Evolutionary conservation across 2,329 filamentous ascomycete genomes (phyloP), one percentile per base, ranked within the genome.

Genomic region (Nakataea oryzae): DNA sequence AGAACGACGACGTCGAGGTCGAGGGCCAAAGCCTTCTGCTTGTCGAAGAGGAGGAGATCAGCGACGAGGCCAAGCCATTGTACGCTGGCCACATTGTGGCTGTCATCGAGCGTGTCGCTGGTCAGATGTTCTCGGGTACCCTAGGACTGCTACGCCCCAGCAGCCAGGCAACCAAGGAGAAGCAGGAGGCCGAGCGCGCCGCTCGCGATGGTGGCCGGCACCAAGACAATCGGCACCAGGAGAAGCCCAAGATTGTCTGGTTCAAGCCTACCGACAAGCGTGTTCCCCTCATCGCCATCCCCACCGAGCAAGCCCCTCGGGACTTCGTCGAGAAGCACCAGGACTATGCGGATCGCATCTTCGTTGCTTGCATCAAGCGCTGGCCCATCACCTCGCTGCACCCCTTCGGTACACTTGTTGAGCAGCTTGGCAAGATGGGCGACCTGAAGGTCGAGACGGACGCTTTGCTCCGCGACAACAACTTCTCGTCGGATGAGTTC

Each of bases 381-480:
- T 99, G 95, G 95, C 95, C 95, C 66, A 99, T 99, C 71, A 99
- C 95, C 30, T 99, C 95, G n/a, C 86, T 99, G 62, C 95, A 99
- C 78, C 95, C 95, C 34, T 99, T 99, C 70, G 95, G 95, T 72
- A 99, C 95, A 11, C 86, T 99, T 58, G 93, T 97, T 61, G 95
- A 99, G 78, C 91, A 96, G 76, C 87, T 99, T 61, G 95, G 95
- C 65, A 91, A 91, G 73, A 97, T 97, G 90, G 95, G 95, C 67
- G 92, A 99, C 73, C 83, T 96, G 68, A 96, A 93, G 78, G 93
- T 99, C 63, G 95, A 99, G 78, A 99, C 95, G 2, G 95, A 99
- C 78, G 95, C 95, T 63, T 85, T 99, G 63, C 85, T 99, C 60
- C 89, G 95, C 65, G 95, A 99, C 79, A 99, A 99, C 83, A 99